A percentile compares a stretch with the other conserved stretches of the same genome.
Conservation (phyloP, 2,329 filamentous ascomycete species). For the Calycina herbarum region DNA sequence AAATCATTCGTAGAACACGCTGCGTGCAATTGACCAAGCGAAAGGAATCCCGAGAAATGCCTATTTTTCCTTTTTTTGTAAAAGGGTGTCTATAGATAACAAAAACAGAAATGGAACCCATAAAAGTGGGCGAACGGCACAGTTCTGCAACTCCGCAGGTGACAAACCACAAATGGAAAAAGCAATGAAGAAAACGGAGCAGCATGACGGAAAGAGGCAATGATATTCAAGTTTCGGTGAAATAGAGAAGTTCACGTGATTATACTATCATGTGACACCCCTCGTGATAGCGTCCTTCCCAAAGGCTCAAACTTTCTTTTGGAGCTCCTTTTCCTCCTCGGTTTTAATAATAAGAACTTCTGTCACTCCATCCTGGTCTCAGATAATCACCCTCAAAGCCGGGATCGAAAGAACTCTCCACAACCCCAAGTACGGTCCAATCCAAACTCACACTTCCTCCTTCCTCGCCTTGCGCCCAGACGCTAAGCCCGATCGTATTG, state of each 20-base stretch:
- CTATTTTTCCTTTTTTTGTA: not conserved
- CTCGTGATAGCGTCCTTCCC: not conserved
- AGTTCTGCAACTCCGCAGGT: not conserved
- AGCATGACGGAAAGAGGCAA: not conserved
- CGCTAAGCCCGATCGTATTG: constrained; percentile 57
- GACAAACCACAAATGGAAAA: not conserved
- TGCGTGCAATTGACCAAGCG: not conserved
- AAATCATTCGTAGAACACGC: not conserved
- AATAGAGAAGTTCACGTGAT: not conserved
- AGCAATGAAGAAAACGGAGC: not conserved
- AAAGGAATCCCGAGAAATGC: not conserved
- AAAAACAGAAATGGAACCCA: not conserved
- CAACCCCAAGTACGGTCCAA: constrained; percentile 54
- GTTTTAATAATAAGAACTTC: constrained; percentile 11
- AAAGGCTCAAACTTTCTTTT: not conserved
- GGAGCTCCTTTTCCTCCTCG: not conserved
- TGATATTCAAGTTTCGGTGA: not conserved
- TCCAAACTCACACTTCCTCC: constrained; percentile 39
- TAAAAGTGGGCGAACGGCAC: constrained; percentile 2
- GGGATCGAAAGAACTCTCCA: constrained; percentile 53
- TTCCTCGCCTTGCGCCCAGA: constrained; percentile 51
- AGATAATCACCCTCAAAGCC: constrained; percentile 49
- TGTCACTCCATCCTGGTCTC: constrained; percentile 50
- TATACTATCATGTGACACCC: not conserved
- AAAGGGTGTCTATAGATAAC: not conserved